A percentile compares a stretch with the other conserved stretches of the same genome.
Evolutionary conservation across 75 land plant genomes (phyloP).

Genomic region (Picea glauca): DNA sequence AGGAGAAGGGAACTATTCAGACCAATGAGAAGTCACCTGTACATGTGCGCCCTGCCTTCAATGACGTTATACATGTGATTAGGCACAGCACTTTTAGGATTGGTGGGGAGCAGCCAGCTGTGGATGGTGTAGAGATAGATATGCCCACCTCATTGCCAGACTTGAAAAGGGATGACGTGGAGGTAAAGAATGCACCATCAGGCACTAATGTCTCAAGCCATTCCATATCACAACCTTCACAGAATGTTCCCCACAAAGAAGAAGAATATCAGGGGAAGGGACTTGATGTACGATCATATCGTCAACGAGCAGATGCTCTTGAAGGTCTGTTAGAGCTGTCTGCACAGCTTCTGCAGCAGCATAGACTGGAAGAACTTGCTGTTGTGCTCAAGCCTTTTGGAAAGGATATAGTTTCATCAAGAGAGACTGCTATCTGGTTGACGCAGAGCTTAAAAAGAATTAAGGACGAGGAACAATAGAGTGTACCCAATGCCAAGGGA

Average conservation of each 20-base stretch:
- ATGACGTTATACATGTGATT: conserved; percentile 95
- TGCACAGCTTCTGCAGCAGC: conserved; percentile 81
- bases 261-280: conserved; percentile 18
- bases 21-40: conserved; percentile 36
- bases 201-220: not conserved
- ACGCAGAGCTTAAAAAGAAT: conserved; percentile 92
- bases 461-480: not conserved
- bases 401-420: conserved; percentile 89
- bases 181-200: not conserved
- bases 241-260: conserved; percentile 7
- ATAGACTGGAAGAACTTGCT: conserved; percentile 86
- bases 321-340: conserved; percentile 91
- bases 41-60: conserved; percentile 60
- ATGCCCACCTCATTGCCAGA: conserved; percentile 14
- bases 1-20: conserved; percentile 36
- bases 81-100: conserved; percentile 94
- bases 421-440: conserved; percentile 99
- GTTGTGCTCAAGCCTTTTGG: conserved; percentile 96
- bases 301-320: conserved; percentile 97
- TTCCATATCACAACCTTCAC: conserved; percentile 8
- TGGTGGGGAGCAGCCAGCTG: conserved; percentile 41
- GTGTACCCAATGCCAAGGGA: no score
- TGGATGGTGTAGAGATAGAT: conserved; percentile 39
- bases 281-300: conserved; percentile 79
- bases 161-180: conserved; percentile 1